Conservation (phyloP, 305 asterid species). For the Plantago rigida region DNA sequence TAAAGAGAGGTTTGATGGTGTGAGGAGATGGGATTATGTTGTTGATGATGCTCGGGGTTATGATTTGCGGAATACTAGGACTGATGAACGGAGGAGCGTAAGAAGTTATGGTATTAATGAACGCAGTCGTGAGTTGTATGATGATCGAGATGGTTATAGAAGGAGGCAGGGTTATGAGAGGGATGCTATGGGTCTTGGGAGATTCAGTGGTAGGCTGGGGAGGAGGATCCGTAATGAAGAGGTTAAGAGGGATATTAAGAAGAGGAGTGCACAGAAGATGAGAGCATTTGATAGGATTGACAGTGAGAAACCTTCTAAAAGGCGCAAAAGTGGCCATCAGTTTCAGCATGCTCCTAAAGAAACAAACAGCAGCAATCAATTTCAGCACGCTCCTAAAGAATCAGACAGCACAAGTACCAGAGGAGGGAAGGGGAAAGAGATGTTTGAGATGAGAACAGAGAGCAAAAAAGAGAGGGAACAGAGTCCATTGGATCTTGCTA, state of each 20-base stretch:
- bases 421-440: conserved; percentile 40
- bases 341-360: conserved; percentile 28
- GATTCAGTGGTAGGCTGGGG: conserved; percentile 46
- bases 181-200: conserved; percentile 31
- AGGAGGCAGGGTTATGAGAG: conserved; percentile 33
- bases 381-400: conserved; percentile 27
- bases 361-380: conserved; percentile 27
- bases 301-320: conserved; percentile 38
- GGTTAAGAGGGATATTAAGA: conserved; percentile 35
- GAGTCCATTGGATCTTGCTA: conserved; percentile 63
- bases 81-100: conserved; percentile 26
- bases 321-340: conserved; percentile 37
- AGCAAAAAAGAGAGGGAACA: conserved; percentile 43
- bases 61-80: conserved; percentile 19
- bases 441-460: conserved; percentile 28
- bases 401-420: conserved; percentile 26
- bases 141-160: conserved; percentile 31
- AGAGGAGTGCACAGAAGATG: conserved; percentile 41
- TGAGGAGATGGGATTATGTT: conserved; percentile 26
- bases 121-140: conserved; percentile 28
- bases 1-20: conserved; percentile 15
- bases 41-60: conserved; percentile 2
- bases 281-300: conserved; percentile 49
- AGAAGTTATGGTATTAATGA: conserved; percentile 23
- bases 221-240: conserved; percentile 31